Conservation (phyloP, 2,329 filamentous ascomycete species). For the Diaporthe citriasiana region DNA sequence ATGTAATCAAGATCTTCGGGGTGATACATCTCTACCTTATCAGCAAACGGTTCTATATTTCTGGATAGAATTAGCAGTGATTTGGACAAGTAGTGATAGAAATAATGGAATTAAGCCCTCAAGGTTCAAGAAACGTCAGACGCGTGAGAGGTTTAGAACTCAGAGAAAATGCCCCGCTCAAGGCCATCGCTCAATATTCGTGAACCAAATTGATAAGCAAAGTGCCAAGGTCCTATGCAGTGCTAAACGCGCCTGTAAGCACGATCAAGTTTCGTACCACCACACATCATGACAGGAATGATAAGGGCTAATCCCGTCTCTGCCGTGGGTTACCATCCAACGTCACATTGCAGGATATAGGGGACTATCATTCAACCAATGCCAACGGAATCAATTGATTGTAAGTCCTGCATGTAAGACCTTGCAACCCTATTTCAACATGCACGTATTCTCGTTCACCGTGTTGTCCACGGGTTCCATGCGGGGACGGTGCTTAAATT, state of each 20-base stretch:
- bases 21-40: background rate
- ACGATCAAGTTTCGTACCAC: background rate
- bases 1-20: too few species aligned
- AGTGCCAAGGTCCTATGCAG: background rate
- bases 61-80: too few species aligned
- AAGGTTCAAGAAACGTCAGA: fast-evolving
- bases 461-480: background rate
- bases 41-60: background rate
- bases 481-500: background rate
- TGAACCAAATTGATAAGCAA: background rate
- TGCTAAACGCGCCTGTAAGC: background rate
- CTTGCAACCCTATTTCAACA: background rate
- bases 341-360: constrained; percentile 13
- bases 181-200: background rate
- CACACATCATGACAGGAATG: background rate
- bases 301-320: background rate
- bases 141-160: fast-evolving
- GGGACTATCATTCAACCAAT: background rate
- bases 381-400: background rate
- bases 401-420: background rate
- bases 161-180: background rate
- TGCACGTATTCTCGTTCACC: background rate
- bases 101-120: fast-evolving
- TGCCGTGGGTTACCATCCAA: background rate
- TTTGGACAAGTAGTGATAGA: too few species aligned